Base-by-base conservation (phyloP, 2,329 filamentous ascomycete genomes). In the Stachybotrys chartarum region DNA sequence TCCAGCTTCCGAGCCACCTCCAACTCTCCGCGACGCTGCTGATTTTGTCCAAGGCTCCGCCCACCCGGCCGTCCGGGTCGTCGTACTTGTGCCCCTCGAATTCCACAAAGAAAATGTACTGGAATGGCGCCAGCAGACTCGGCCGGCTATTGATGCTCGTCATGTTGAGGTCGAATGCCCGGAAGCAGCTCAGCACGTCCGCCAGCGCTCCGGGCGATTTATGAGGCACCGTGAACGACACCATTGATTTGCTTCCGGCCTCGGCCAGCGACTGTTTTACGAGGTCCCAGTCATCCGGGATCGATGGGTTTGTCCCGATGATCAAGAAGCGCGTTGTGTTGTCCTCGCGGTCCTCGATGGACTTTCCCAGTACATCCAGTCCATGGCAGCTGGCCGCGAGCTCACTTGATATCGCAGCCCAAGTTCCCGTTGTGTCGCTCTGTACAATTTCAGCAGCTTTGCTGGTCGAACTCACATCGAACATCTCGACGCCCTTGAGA, bases 91-190 rank as follows among this genome's bases (percentile, higher is more conserved):
- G 79, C 1, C 88, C 87, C 68, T 88, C 82, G 64, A 96, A 91
- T 76, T 97, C 93, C 32, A 97, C 86, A 67, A 97, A 92, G 74
- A 97, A 97, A 44, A 97, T 82, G 73, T 97, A 97, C 68, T 95
- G 86, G 83, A 96, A 97, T 18, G 88, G 84, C 61, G 77, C 74
- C 45, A 81, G 76, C 55, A 88, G 81, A 64, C 89, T 91, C 6
- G 93, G 93, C 60, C 93, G 75, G 61, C 89, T 91, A 68, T 91
- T 92, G 70, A 97, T 96, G 69, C 87, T 93, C 32, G 92, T 97
- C 61, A 97, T 75, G 68, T 97, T 96, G 56, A 97, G 78, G 6
- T 80, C 79, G 61, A 83, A 79, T 7, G 75, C 76, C 59, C 85
- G 85, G 73, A 97, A 97, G 55, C 90, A 89, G 52, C 86, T 81